phyloP scores from a whole-genome alignment of 495 filamentous ascomycete species.

The Trichoderma parareesei region DNA sequence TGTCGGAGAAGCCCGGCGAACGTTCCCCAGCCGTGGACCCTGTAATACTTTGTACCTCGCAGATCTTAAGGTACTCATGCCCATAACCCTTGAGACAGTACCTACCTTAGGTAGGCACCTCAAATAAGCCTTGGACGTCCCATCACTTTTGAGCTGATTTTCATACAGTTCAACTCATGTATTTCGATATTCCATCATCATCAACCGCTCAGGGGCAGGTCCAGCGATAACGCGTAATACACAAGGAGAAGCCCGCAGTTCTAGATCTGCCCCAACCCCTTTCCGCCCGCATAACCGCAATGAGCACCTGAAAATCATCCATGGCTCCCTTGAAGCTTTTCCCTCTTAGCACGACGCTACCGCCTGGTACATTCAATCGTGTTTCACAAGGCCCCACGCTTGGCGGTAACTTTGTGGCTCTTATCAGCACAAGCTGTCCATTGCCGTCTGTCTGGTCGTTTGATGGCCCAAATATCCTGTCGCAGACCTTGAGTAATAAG shows the following conservation, averaged over 20 bases:
- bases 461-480: not conserved
- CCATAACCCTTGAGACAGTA: too few species aligned
- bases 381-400: conserved; percentile 3
- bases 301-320: not conserved
- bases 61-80: not conserved
- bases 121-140: too few species aligned
- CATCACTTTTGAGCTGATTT: not conserved
- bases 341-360: not conserved
- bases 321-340: not conserved
- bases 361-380: not conserved
- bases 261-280: not conserved
- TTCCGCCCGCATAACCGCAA: not conserved
- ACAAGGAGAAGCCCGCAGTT: not conserved
- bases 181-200: not conserved
- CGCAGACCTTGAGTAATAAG: not conserved
- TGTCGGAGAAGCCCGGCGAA: not conserved
- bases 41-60: not conserved
- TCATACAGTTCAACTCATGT: not conserved
- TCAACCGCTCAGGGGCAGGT: not conserved
- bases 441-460: not conserved
- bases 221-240: not conserved
- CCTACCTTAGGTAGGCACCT: too few species aligned
- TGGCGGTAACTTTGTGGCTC: not conserved
- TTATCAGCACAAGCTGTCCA: not conserved
- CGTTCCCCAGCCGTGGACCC: not conserved